Conservation (phyloP, 140 eudicot genomes). For the Senecio squalidus region DNA sequence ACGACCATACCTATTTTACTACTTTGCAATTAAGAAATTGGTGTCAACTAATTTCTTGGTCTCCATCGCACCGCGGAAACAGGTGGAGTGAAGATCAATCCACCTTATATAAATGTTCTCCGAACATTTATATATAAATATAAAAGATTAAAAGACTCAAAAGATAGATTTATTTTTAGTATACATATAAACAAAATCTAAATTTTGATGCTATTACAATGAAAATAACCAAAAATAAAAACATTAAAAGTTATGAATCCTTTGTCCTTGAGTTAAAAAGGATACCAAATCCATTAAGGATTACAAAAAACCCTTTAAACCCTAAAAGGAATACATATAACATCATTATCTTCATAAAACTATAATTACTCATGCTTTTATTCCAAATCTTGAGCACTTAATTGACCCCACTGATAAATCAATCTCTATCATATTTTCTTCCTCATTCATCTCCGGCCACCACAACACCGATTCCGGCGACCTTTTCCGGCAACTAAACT, state of each 20-base stretch:
- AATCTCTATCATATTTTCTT: conserved; percentile 86
- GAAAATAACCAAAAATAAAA: conserved; percentile 13
- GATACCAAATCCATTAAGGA: conserved; percentile 20
- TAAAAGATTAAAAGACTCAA: no score
- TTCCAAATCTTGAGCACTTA: conserved; percentile 68
- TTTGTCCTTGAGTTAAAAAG: conserved; percentile 12
- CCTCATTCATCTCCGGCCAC: conserved; percentile 50
- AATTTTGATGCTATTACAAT: conserved; percentile 13
- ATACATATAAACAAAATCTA: conserved; percentile 18
- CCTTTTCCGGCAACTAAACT: conserved; percentile 31
- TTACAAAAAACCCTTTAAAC: conserved; percentile 24
- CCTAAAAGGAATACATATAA: conserved; percentile 22
- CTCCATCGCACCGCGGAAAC: no score
- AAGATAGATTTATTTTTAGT: background rate
- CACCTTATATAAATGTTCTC: no score
- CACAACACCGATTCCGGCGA: conserved; percentile 42
- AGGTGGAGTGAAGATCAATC: no score
- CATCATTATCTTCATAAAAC: conserved; percentile 21
- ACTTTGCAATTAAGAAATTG: no score
- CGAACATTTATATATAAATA: background rate
- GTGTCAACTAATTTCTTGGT: no score
- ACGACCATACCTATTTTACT: no score
- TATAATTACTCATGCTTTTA: conserved; percentile 41
- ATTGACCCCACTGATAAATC: conserved; percentile 88
- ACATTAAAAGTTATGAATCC: conserved; percentile 2